Percentiles rank a stretch among this genome's conserved stretches.
phyloP scores from a whole-genome alignment of 2,329 filamentous ascomycete species.

The Hirsutella rhossiliensis region DNA sequence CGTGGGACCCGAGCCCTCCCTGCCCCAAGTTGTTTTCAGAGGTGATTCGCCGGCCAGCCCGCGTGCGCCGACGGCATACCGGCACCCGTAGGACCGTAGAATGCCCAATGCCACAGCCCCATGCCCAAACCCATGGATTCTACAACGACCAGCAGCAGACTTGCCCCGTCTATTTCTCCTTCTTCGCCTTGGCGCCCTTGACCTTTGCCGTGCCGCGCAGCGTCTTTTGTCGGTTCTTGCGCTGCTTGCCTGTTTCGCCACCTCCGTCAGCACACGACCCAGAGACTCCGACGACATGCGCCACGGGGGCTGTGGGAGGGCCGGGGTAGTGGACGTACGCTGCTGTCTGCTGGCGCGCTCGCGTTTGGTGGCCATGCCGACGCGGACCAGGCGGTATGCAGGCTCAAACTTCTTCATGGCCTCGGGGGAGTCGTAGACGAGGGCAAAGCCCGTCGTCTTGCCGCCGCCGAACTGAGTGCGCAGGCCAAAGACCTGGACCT shows the following conservation, averaged over 20 bases:
- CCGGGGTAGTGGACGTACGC: slow-evolving; percentile 59
- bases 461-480: slow-evolving; percentile 98
- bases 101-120: slow-evolving; percentile 16
- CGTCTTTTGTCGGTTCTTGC: slow-evolving; percentile 99
- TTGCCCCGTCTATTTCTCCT: slow-evolving; percentile 63
- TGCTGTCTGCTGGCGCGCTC: slow-evolving; percentile 98
- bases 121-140: slow-evolving; percentile 15
- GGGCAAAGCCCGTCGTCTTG: slow-evolving; percentile 98
- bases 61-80: slow-evolving; percentile 8
- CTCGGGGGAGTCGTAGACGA: slow-evolving; percentile 96
- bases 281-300: not conserved
- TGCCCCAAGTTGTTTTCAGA: slow-evolving; percentile 3
- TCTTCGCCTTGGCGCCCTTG: slow-evolving; percentile 91
- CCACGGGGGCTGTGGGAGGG: slow-evolving; percentile 1
- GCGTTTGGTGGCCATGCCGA: slow-evolving; percentile 85
- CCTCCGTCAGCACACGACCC: slow-evolving; percentile 7
- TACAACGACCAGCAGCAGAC: slow-evolving; percentile 17
- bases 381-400: slow-evolving; percentile 89
- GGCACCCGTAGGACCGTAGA: slow-evolving; percentile 14
- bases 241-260: slow-evolving; percentile 78
- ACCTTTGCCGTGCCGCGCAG: slow-evolving; percentile 95
- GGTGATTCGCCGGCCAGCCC: slow-evolving; percentile 13
- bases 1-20: slow-evolving; percentile 17
- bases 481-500: slow-evolving; percentile 96
- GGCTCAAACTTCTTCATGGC: slow-evolving; percentile 99